phyloP scores from a whole-genome alignment of 345 rosid species.

The Eutrema heterophyllum region DNA sequence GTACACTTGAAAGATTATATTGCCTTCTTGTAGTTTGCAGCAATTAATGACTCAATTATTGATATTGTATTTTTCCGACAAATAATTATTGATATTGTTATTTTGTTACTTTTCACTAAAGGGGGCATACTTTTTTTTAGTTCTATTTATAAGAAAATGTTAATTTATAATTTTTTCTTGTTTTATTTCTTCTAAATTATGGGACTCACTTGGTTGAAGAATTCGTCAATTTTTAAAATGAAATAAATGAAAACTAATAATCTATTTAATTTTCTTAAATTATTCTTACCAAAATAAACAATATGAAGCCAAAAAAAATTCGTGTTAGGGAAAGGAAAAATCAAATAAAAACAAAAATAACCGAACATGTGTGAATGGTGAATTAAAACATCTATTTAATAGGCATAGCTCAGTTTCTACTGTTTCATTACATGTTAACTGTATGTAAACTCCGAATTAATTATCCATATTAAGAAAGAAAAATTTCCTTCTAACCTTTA shows the following conservation, averaged over 20 bases:
- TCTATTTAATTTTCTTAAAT: not conserved
- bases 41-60: not conserved
- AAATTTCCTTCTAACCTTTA: not conserved
- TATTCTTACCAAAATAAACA: not conserved
- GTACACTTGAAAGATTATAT: not conserved
- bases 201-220: not conserved
- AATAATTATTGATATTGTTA: too few relatives aligned
- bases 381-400: not conserved
- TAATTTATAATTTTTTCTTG: not conserved
- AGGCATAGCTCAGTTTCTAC: not conserved
- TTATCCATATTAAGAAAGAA: not conserved
- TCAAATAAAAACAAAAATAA: not conserved
- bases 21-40: not conserved
- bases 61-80: too few relatives aligned
- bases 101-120: too few relatives aligned
- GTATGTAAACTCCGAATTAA: not conserved
- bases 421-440: not conserved
- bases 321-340: not conserved
- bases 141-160: not conserved
- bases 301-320: not conserved
- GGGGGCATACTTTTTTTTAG: not conserved
- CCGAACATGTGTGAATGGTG: constrained; percentile 1
- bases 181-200: not conserved
- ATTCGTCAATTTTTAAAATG: not conserved
- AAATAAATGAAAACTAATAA: not conserved